These are phyloP conservation scores for Mucor plumbeus DNA, from an alignment of 371 early-diverging fungal species.

Conservation along the genomic window DNA sequence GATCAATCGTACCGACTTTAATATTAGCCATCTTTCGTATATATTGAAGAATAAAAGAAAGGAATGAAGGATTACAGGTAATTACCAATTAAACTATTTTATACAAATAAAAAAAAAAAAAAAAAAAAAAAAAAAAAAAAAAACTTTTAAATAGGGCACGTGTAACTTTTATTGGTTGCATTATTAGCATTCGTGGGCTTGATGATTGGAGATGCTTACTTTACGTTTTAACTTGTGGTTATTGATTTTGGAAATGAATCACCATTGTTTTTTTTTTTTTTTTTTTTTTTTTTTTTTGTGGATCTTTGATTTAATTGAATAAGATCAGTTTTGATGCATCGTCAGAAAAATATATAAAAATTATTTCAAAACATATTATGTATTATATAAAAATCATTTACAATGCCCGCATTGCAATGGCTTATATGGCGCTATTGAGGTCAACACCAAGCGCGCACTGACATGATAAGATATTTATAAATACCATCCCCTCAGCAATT, in stretches of 20 bases:
- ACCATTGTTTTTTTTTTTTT: neutral
- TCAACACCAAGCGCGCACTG: no score
- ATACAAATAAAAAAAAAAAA: no score
- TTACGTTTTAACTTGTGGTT: neutral
- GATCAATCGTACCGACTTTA: constrained; percentile 18
- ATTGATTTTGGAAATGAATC: neutral
- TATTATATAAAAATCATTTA: neutral
- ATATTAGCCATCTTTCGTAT: constrained; percentile 15
- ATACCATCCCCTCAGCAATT: no score
- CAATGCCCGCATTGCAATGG: neutral
- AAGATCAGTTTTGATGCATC: neutral
- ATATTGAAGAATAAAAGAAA: neutral
- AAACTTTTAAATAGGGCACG: constrained; percentile 3
- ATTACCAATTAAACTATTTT: neutral
- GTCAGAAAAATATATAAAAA: no score
- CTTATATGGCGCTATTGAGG: no score
- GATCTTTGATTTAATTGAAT: neutral
- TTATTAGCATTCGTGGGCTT: constrained; percentile 4
- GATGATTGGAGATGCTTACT: constrained; percentile 11
- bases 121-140: no score
- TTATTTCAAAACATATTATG: no score
- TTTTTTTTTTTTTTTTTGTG: no score
- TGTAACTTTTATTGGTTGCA: constrained; percentile 5
- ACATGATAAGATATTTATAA: no score
- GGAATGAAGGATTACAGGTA: neutral